Base-by-base conservation (phyloP, 108 stramenopile genomes). In the Craspedostauros australis region DNA sequence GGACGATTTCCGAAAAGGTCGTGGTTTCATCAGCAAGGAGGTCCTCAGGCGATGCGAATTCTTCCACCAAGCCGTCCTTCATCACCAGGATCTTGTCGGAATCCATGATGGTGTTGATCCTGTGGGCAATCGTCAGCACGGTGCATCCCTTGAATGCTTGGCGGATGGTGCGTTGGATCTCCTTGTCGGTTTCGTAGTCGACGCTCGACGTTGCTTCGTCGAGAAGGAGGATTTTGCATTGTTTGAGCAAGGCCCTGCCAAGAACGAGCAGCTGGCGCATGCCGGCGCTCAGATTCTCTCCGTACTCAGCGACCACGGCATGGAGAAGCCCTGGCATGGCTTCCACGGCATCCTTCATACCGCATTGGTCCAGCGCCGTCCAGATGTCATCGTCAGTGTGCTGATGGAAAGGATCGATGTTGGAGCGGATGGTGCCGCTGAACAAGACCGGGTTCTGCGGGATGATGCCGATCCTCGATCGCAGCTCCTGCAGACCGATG, bases 371-470 rank as follows among this genome's bases (percentile, higher is more conserved):
- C 21, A 87, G 54, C 1, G 93, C 93, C 31, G 64, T 58, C 71
- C 71, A 79, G 16, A 93, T 67, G 25, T 79, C 67, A 30, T 73
- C 75, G 33, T 90, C 86, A 4, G 57, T 30, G 49, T 67, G 77
- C 30, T 74, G 60, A 47, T 54, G 50, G 50, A 95, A 93, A 0
- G 95, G 94, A 59, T 97, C 96, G 42, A 97, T 64, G 56, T 97
- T 97, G 43, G 67, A 72, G 5, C 94, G 62, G 23, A 97, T 73
- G 0, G 93, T 84, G 22, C 94, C 94, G 19, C 73, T 74, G 42
- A 97, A 97, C 31, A 97, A 62, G 19, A 94, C 91, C 2, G 94
- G 94, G 49, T 89, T 86, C 59, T 97, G 96, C 0, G 96, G 96
- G 41, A 98, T 94, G 30, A 98, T 93, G 15, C 91, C 86, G n/a